These are phyloP conservation scores for Zea luxurians DNA, from an alignment of 176 grass and related monocot genomes.

Conservation along the genomic window DNA sequence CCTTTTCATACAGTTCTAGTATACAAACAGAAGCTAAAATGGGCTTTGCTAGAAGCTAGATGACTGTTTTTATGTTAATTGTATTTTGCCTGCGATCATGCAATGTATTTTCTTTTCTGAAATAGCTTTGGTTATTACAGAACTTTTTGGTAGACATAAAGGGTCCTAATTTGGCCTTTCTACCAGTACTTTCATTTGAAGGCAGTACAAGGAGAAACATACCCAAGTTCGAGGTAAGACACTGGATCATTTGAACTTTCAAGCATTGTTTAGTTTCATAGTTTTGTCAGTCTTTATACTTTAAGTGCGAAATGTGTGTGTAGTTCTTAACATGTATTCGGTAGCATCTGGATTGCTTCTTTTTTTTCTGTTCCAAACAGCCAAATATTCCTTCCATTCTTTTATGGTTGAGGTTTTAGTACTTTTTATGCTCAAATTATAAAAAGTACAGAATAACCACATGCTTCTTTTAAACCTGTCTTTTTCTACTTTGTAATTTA, in stretches of 20 bases:
- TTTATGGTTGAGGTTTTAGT: background rate
- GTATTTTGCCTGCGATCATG: too few relatives aligned
- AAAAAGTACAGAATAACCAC: background rate
- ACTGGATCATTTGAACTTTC: background rate
- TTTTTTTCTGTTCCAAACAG: background rate
- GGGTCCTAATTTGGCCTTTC: slow-evolving; percentile 22
- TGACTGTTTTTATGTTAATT: background rate
- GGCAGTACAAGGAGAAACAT: slow-evolving; percentile 92
- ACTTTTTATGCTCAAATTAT: background rate
- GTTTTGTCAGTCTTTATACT: background rate
- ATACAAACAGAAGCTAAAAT: background rate
- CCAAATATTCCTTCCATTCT: background rate
- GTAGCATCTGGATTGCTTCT: slow-evolving; percentile 8
- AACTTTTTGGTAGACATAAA: too few relatives aligned
- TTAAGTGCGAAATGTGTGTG: background rate
- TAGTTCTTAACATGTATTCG: slow-evolving; percentile 14
- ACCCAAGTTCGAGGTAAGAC: slow-evolving; percentile 85
- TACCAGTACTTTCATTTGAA: slow-evolving; percentile 92
- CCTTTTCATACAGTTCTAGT: slow-evolving; percentile 12
- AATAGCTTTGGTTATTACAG: too few relatives aligned
- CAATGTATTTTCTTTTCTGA: too few relatives aligned
- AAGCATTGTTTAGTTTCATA: background rate
- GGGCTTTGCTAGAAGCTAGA: slow-evolving; percentile 10
- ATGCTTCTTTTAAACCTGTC: background rate
- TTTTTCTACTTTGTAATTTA: background rate